phyloP scores from a whole-genome alignment of 768 basidiomycete species.

The Kwoniella sp. region DNA sequence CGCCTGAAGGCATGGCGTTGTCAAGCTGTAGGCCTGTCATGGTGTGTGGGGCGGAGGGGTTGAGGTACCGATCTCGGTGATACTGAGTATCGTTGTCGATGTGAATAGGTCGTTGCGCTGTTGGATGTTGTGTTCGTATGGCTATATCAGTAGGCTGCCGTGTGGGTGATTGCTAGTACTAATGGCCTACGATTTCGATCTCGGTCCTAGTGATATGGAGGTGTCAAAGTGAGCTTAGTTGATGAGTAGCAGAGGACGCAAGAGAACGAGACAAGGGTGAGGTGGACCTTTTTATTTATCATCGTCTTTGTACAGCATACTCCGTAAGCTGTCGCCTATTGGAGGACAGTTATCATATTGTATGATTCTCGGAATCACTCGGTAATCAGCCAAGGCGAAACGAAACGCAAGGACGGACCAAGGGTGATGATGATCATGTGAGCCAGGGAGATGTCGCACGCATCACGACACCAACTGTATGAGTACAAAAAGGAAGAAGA shows the following conservation, averaged over 20 bases:
- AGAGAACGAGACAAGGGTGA: neutral
- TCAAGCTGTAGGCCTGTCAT: slow-evolving; percentile 16
- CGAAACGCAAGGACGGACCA: neutral
- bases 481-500: no score
- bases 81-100: neutral
- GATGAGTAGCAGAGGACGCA: no score
- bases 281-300: neutral
- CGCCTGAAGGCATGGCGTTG: neutral
- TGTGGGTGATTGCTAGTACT: no score
- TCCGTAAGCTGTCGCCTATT: neutral
- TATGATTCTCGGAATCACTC: neutral
- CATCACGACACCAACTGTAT: no score
- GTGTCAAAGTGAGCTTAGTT: no score
- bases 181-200: no score
- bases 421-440: no score
- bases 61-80: neutral
- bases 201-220: no score
- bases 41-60: neutral
- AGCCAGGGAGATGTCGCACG: no score
- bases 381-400: neutral
- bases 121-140: neutral
- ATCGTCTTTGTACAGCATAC: no score
- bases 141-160: no score
- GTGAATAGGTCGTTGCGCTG: neutral
- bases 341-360: neutral